These are phyloP conservation scores for Claviceps pazoutovae DNA, from an alignment of 2,329 filamentous ascomycete species.

Conservation along the genomic window DNA sequence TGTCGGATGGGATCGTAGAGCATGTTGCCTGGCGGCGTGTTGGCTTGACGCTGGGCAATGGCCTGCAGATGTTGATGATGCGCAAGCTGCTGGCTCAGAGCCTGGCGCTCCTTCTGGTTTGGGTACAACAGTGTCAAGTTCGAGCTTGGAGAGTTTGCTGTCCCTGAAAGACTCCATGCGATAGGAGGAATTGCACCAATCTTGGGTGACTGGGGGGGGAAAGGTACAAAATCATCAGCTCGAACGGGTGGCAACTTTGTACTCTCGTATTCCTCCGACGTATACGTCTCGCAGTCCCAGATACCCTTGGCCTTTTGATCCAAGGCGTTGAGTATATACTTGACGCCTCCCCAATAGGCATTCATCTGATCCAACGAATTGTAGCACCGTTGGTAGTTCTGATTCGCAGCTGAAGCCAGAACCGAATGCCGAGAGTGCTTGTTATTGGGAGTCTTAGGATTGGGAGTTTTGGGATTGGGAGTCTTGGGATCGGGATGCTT, in stretches of 20 bases:
- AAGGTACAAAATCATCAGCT: conserved; percentile 24
- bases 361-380: conserved; percentile 71
- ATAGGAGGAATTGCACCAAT: conserved; percentile 33
- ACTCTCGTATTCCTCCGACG: conserved; percentile 63
- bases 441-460: conserved; percentile 12
- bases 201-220: conserved; percentile 34
- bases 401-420: conserved; percentile 65
- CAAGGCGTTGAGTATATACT: conserved; percentile 74
- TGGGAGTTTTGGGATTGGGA: too few relatives aligned
- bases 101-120: conserved; percentile 19
- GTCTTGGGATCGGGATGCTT: too few relatives aligned
- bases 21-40: conserved; percentile 43
- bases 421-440: conserved; percentile 54
- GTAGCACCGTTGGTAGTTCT: conserved; percentile 80
- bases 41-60: conserved; percentile 18
- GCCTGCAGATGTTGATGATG: conserved; percentile 3
- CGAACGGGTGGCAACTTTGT: conserved; percentile 37
- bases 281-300: conserved; percentile 58
- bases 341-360: conserved; percentile 72
- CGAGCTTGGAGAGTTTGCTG: conserved; percentile 71
- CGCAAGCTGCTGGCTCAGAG: conserved; percentile 1
- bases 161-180: conserved; percentile 79
- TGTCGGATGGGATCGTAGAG: conserved; percentile 46
- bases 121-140: conserved; percentile 73
- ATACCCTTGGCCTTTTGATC: conserved; percentile 82